Evolutionary conservation across 148 eudicot species (phyloP).

Genomic region (Rhododendron simsii): DNA sequence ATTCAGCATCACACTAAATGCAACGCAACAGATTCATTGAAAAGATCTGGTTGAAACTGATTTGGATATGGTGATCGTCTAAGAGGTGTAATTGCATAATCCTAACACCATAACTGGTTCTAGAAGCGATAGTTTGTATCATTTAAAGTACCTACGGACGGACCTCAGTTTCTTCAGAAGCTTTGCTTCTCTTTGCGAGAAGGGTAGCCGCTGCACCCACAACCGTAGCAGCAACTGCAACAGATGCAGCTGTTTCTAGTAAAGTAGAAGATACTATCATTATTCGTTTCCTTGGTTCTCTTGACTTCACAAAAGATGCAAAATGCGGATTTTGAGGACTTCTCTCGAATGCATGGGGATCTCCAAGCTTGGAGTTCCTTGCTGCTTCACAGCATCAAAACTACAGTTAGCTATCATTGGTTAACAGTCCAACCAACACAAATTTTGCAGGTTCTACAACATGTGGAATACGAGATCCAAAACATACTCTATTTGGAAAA

Average conservation of each 20-base stretch:
- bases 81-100: neutral
- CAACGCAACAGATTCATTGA: neutral
- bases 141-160: conserved; percentile 1
- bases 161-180: conserved; percentile 57
- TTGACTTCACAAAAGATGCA: conserved; percentile 17
- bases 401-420: conserved; percentile 7
- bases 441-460: neutral
- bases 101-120: neutral
- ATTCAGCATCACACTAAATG: neutral
- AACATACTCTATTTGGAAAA: neutral
- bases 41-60: neutral
- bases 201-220: conserved; percentile 89
- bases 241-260: conserved; percentile 70
- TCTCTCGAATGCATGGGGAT: conserved; percentile 8
- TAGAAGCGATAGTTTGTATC: neutral
- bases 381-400: conserved; percentile 33
- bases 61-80: neutral
- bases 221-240: conserved; percentile 74
- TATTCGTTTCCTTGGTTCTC: conserved; percentile 24
- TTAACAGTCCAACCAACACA: neutral
- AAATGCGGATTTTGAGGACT: conserved; percentile 2
- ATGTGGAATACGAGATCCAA: neutral
- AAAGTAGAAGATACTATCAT: conserved; percentile 38
- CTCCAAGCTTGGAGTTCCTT: conserved; percentile 30
- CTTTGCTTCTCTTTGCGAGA: conserved; percentile 58